phyloP scores from a whole-genome alignment of 2,329 filamentous ascomycete species.

The Rhynchosporium agropyri region DNA sequence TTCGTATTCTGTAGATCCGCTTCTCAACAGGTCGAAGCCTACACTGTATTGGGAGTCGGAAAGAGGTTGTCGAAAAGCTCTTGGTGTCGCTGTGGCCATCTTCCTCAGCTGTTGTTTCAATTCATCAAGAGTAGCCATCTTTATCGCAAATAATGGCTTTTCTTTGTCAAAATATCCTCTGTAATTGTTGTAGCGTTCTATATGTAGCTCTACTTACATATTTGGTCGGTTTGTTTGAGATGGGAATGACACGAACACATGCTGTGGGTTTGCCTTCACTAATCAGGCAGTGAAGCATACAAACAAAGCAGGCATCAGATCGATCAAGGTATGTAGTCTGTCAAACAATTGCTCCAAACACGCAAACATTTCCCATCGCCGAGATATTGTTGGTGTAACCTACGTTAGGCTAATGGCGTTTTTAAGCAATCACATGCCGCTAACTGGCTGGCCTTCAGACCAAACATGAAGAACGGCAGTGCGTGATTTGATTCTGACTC shows the following conservation, averaged over 20 bases:
- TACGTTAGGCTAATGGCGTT: no score
- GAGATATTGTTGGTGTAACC: no score
- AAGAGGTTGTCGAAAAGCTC: conserved; percentile 24
- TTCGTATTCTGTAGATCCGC: conserved; percentile 31
- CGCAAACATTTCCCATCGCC: no score
- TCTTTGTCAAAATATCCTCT: no score
- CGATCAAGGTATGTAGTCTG: no score
- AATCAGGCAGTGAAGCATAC: not conserved
- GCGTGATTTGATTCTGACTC: no score
- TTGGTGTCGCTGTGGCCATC: conserved; percentile 12
- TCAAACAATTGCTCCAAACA: no score
- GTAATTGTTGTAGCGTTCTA: not conserved
- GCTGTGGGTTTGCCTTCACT: not conserved
- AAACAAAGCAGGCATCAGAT: no score
- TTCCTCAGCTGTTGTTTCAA: conserved; percentile 30
- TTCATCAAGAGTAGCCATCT: conserved; percentile 31
- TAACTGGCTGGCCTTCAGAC: no score
- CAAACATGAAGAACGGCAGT: no score
- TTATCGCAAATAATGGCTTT: conserved; percentile 1
- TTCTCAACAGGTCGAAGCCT: conserved; percentile 28
- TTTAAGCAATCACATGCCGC: no score
- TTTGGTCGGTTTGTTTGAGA: not conserved
- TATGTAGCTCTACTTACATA: not conserved
- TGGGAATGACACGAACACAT: no score
- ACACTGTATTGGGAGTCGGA: conserved; percentile 30